Evolutionary conservation across 2,329 filamentous ascomycete species (phyloP).

Genomic region (Penicillium sp.): DNA sequence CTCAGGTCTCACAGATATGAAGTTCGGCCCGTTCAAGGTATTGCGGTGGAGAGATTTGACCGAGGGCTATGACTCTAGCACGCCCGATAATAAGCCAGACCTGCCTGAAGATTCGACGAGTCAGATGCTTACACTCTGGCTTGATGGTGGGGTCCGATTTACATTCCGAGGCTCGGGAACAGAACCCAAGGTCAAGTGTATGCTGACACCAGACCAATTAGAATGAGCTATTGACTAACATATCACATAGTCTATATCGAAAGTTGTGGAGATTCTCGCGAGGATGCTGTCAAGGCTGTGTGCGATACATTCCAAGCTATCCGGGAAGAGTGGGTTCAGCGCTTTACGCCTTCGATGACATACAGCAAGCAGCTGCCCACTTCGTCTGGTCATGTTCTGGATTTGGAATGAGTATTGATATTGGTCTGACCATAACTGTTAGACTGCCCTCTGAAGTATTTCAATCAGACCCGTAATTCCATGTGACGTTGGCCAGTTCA

Average conservation of each 20-base stretch:
- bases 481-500: too few relatives aligned
- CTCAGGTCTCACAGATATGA: constrained; percentile 44
- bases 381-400: constrained; percentile 40
- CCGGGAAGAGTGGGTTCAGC: constrained; percentile 41
- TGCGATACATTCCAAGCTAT: constrained; percentile 41
- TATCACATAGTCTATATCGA: constrained; percentile 42
- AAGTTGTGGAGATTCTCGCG: constrained; percentile 39
- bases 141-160: constrained; percentile 58
- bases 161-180: constrained; percentile 65
- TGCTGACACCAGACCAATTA: constrained; percentile 19
- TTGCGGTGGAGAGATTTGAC: constrained; percentile 65
- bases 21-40: constrained; percentile 56
- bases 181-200: constrained; percentile 67
- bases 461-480: background rate
- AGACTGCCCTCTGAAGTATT: too few relatives aligned
- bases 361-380: constrained; percentile 38
- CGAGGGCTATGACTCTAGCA: constrained; percentile 60
- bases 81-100: constrained; percentile 53
- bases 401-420: constrained; percentile 20
- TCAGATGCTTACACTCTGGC: constrained; percentile 66
- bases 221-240: background rate
- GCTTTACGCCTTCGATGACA: constrained; percentile 42
- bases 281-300: constrained; percentile 39
- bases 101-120: constrained; percentile 59
- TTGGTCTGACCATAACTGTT: background rate